These are phyloP conservation scores for Acacia crassicarpa DNA, from an alignment of 306 rosid genomes.

Conservation along the genomic window DNA sequence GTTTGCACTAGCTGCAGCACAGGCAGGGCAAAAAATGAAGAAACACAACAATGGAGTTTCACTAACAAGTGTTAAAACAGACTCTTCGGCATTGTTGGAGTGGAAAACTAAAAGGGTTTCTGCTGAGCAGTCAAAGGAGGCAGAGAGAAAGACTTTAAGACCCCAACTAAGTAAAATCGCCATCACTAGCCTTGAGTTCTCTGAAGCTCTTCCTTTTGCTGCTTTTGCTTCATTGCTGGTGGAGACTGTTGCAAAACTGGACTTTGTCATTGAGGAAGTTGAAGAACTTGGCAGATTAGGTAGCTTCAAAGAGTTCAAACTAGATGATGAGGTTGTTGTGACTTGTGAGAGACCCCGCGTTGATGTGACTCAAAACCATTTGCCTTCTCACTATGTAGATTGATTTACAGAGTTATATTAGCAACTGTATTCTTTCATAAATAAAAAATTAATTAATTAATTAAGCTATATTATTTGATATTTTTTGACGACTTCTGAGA, in stretches of 20 bases:
- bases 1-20: slow-evolving; percentile 70
- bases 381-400: slow-evolving; percentile 64
- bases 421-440: slow-evolving; percentile 26
- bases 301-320: slow-evolving; percentile 67
- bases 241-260: slow-evolving; percentile 90
- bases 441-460: background rate
- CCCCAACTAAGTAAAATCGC: slow-evolving; percentile 84
- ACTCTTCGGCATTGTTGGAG: slow-evolving; percentile 67
- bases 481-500: slow-evolving; percentile 32
- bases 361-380: slow-evolving; percentile 44
- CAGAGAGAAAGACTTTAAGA: slow-evolving; percentile 61
- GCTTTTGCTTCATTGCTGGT: slow-evolving; percentile 95
- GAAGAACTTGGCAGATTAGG: slow-evolving; percentile 82
- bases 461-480: slow-evolving; percentile 42
- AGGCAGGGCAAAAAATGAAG: slow-evolving; percentile 46
- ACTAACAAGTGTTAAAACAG: slow-evolving; percentile 78
- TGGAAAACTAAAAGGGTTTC: slow-evolving; percentile 64
- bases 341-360: slow-evolving; percentile 54
- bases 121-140: slow-evolving; percentile 49
- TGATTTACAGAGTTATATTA: slow-evolving; percentile 28
- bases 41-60: slow-evolving; percentile 45
- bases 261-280: slow-evolving; percentile 75
- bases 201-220: slow-evolving; percentile 96
- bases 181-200: slow-evolving; percentile 87
- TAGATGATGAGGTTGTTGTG: slow-evolving; percentile 60